These are phyloP conservation scores for Lanmaoa rubissima DNA, from an alignment of 768 basidiomycete genomes.

Conservation along the genomic window DNA sequence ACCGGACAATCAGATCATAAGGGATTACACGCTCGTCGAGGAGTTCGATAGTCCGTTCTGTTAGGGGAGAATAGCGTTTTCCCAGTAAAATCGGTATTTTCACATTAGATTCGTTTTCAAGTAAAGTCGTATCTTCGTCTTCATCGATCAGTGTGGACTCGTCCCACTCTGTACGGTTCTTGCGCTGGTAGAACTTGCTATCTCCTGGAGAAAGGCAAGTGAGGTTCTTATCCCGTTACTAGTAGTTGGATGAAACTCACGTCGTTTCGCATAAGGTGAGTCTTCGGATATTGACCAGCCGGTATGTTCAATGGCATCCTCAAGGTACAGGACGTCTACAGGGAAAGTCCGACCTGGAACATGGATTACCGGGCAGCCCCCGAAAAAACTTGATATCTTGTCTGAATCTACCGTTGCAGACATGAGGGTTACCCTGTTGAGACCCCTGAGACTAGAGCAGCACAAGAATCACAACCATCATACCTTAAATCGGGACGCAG, in stretches of 20 bases:
- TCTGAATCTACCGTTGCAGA: conserved; percentile 93
- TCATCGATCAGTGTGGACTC: conserved; percentile 64
- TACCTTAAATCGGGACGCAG: conserved; percentile 85
- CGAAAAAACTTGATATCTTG: conserved; percentile 87
- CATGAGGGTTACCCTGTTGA: conserved; percentile 84
- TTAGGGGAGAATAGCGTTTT: conserved; percentile 77
- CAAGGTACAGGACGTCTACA: conserved; percentile 79
- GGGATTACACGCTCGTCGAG: conserved; percentile 88
- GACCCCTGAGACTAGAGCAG: conserved; percentile 2
- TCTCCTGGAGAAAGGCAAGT: conserved; percentile 41
- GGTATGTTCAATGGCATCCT: conserved; percentile 86
- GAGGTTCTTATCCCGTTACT: background rate
- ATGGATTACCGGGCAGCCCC: conserved; percentile 77
- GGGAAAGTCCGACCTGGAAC: conserved; percentile 96
- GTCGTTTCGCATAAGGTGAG: conserved; percentile 75
- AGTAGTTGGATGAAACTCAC: conserved; percentile 41
- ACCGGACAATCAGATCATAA: conserved; percentile 82
- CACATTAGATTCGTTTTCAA: conserved; percentile 16
- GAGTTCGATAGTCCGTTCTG: conserved; percentile 75
- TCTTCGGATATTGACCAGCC: conserved; percentile 75
- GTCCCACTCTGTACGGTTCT: conserved; percentile 70
- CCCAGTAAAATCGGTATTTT: conserved; percentile 51
- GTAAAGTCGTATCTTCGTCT: conserved; percentile 58
- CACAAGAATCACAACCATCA: conserved; percentile 12
- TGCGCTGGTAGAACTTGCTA: conserved; percentile 63